Base-by-base conservation (phyloP, 495 filamentous ascomycete genomes). In the Neurospora cerealis region DNA sequence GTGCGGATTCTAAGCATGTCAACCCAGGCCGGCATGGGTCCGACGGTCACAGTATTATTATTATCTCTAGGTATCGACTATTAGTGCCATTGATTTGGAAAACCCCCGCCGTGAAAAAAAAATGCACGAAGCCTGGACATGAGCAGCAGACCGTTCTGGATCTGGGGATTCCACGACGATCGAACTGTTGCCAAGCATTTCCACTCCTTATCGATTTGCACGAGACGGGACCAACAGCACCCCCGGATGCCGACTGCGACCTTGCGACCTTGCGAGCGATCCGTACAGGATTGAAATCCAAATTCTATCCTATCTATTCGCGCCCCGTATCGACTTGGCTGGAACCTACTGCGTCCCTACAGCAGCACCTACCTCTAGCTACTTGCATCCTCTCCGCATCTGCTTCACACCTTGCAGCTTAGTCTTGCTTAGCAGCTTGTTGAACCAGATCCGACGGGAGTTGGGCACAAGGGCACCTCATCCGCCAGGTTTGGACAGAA, bases 141-240 rank as follows among this genome's bases (percentile, higher is more conserved):
- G 24, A 62, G 28, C 28, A 32, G 28, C 54, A 34, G 54, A 62
- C 54, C 28, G 54, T 66, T 66, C 21, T 37, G 70, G 73, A 75
- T 75, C 75, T 77, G 28, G 69, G 69, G 60, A 74, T 75, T 46
- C 46, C n/a, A 69, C 41, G 75, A 70, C 37, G 73, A 77, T 77
- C 75, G 75, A 70, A 34, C 19, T 46, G 66, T 73, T 71, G 71
- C 73, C 73, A 74, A 75, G 69, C 71, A 62, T 44, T 73, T 66
- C 28, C 44, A 9, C 54, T 66, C 28, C 73, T 75, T 75, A 73
- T 77, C 73, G 71, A 75, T 60, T 70, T 32, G 15, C 48, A 46
- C 54, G 13, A 66, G 48, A 5, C 39, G 39, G 39, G 38, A 28
- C 48, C 48, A 62, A 62, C 54, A 62, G 24, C 54, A 62, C 21